Percentiles rank a stretch among this genome's conserved stretches.
phyloP scores from a whole-genome alignment of 805 yeast species.

The Myxozyma geophila region DNA sequence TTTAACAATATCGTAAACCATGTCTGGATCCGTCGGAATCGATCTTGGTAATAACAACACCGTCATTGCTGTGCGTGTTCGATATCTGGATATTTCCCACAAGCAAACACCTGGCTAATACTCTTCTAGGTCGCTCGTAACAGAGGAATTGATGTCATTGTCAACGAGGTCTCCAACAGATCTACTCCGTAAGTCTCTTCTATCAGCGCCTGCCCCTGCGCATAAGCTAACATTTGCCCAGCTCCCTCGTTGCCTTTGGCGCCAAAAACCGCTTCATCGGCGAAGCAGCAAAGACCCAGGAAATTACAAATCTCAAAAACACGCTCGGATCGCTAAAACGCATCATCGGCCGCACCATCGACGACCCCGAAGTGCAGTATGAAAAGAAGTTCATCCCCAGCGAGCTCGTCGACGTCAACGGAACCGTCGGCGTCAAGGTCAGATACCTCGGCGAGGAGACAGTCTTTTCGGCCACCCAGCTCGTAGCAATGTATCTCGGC shows the following conservation, averaged over 20 bases:
- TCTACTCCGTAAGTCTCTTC: slow-evolving; percentile 70
- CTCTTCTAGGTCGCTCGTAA: slow-evolving; percentile 73
- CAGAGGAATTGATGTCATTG: slow-evolving; percentile 97
- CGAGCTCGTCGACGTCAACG: slow-evolving; percentile 67
- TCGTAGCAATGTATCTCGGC: slow-evolving; percentile 92
- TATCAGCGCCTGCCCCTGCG: background rate
- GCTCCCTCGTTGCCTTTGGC: slow-evolving; percentile 85
- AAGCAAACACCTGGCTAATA: background rate
- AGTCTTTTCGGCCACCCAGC: slow-evolving; percentile 84
- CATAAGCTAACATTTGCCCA: slow-evolving; percentile 12
- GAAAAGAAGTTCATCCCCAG: slow-evolving; percentile 79
- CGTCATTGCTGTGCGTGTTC: slow-evolving; percentile 69
- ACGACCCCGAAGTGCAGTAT: slow-evolving; percentile 72
- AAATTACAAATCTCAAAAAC: slow-evolving; percentile 93
- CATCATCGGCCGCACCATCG: slow-evolving; percentile 75
- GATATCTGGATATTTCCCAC: background rate
- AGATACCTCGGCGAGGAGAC: slow-evolving; percentile 77
- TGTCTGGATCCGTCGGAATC: slow-evolving; percentile 60
- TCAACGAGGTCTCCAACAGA: slow-evolving; percentile 98
- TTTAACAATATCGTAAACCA: background rate
- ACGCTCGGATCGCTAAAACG: slow-evolving; percentile 95
- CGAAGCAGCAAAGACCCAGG: slow-evolving; percentile 94
- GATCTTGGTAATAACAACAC: slow-evolving; percentile 96
- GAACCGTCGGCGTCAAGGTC: slow-evolving; percentile 81
- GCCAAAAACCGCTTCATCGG: slow-evolving; percentile 87